These are phyloP conservation scores for Petasospora rhodanensis DNA, from an alignment of 1,139 yeast genomes.

Conservation along the genomic window DNA sequence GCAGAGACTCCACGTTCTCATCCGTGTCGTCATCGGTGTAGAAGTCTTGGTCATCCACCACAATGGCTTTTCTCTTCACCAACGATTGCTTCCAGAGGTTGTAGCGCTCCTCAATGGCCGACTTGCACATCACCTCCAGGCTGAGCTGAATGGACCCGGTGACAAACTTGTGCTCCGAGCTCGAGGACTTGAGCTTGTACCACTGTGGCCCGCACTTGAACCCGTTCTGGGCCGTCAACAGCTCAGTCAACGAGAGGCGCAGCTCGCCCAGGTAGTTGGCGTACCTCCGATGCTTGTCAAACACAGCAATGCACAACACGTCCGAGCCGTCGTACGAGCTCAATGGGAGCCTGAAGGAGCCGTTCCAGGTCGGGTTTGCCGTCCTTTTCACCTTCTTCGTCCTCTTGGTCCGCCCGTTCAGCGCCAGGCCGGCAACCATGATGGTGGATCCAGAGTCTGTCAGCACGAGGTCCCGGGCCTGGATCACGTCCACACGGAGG, in stretches of 20 bases:
- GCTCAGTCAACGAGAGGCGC: conserved; percentile 19
- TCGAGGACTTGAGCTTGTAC: conserved; percentile 48
- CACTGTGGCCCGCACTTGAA: conserved; percentile 34
- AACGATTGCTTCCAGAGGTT: conserved; percentile 19
- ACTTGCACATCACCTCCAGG: conserved; percentile 40
- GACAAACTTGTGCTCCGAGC: conserved; percentile 42
- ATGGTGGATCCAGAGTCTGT: conserved; percentile 14
- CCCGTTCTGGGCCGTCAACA: conserved; percentile 9
- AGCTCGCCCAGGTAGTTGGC: conserved; percentile 25
- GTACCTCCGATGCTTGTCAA: conserved; percentile 24
- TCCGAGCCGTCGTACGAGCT: conserved; percentile 21
- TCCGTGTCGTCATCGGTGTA: conserved; percentile 31
- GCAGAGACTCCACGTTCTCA: conserved; percentile 20
- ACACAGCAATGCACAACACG: conserved; percentile 29
- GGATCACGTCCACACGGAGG: conserved; percentile 16
- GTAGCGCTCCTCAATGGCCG: conserved; percentile 16
- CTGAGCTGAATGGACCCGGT: conserved; percentile 55
- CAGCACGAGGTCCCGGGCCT: conserved; percentile 20
- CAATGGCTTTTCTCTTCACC: conserved; percentile 9
- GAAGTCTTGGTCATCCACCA: conserved; percentile 28
- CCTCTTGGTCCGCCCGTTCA: conserved; percentile 19
- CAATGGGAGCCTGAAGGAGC: conserved; percentile 26
- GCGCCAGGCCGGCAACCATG: conserved; percentile 22
- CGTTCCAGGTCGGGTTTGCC: conserved; percentile 34
- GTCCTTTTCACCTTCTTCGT: conserved; percentile 30